Percentiles rank a stretch among this genome's conserved stretches.
Conservation (phyloP, 208 protist species). For the Leishmania turanica region DNA sequence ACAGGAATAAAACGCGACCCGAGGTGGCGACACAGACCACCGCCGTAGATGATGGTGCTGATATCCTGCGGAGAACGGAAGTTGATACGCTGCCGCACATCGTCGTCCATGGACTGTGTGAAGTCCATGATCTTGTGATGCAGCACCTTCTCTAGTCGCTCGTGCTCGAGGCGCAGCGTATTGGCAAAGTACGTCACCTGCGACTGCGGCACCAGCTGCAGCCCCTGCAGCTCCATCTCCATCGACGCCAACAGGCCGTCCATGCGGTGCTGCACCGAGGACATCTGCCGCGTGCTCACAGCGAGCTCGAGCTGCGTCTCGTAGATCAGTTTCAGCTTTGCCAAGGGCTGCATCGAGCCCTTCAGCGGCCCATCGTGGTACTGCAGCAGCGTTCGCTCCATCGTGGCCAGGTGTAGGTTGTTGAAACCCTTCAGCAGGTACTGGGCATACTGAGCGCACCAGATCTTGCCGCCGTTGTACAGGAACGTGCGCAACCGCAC, state of each 20-base stretch:
- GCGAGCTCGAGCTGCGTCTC: conserved; percentile 88
- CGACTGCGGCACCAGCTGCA: conserved; percentile 76
- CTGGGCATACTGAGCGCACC: conserved; percentile 94
- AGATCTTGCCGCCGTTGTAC: conserved; percentile 80
- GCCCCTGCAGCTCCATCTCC: conserved; percentile 90
- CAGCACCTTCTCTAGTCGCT: conserved; percentile 80
- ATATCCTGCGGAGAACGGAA: conserved; percentile 90
- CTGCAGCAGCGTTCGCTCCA: conserved; percentile 87
- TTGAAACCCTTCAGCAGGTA: conserved; percentile 91
- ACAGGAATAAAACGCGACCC: conserved; percentile 69
- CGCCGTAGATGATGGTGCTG: conserved; percentile 91
- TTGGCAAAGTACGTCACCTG: conserved; percentile 73
- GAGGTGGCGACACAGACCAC: conserved; percentile 81
- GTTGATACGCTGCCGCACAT: conserved; percentile 87
- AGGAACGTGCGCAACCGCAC: conserved; percentile 66
- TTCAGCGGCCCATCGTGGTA: conserved; percentile 81
- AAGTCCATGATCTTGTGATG: conserved; percentile 89
- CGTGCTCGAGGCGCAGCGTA: conserved; percentile 63
- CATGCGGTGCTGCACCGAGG: conserved; percentile 87
- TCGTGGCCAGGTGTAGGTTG: conserved; percentile 74
- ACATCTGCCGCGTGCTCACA: conserved; percentile 78
- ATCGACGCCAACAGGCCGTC: conserved; percentile 90
- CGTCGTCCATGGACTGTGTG: conserved; percentile 81
- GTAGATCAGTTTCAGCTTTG: conserved; percentile 90
- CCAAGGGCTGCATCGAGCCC: conserved; percentile 60